A percentile compares a stretch with the other conserved stretches of the same genome.
phyloP scores from a whole-genome alignment of 2,329 filamentous ascomycete genomes.

The Aspergillus tubingensis region DNA sequence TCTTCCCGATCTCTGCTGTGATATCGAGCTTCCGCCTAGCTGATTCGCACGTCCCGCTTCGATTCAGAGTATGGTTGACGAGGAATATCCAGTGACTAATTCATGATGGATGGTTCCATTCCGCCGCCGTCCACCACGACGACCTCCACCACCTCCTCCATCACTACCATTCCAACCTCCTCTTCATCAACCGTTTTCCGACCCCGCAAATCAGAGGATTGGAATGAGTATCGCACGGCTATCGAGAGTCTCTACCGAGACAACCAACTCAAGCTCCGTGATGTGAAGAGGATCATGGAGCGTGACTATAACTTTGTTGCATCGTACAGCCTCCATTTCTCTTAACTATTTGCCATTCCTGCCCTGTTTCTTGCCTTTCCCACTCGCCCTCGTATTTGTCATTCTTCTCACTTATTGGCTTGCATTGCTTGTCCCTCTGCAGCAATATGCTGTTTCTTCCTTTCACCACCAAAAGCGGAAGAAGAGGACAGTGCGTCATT shows the following conservation, averaged over 20 bases:
- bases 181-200: conserved; percentile 30
- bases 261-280: conserved; percentile 37
- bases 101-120: conserved; percentile 30
- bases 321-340: conserved; percentile 29
- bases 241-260: conserved; percentile 41
- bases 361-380: background rate
- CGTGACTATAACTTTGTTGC: conserved; percentile 39
- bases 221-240: conserved; percentile 37
- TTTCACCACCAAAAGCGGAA: background rate
- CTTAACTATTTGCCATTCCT: background rate
- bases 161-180: conserved; percentile 2
- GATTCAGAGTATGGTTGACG: conserved; percentile 24
- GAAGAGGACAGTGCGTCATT: conserved; percentile 8
- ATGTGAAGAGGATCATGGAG: conserved; percentile 42
- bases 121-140: conserved; percentile 24
- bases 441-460: conserved; percentile 10
- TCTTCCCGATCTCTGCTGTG: conserved; percentile 1
- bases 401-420: background rate
- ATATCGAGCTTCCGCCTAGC: background rate
- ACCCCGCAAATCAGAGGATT: conserved; percentile 40
- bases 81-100: conserved; percentile 11
- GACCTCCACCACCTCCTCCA: conserved; percentile 15
- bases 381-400: background rate
- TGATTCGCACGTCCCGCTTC: background rate
- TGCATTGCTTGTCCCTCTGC: background rate